Percentiles rank a stretch among this genome's conserved stretches.
Conservation (phyloP, 2,329 filamentous ascomycete genomes). For the Mariannaea elegans region DNA sequence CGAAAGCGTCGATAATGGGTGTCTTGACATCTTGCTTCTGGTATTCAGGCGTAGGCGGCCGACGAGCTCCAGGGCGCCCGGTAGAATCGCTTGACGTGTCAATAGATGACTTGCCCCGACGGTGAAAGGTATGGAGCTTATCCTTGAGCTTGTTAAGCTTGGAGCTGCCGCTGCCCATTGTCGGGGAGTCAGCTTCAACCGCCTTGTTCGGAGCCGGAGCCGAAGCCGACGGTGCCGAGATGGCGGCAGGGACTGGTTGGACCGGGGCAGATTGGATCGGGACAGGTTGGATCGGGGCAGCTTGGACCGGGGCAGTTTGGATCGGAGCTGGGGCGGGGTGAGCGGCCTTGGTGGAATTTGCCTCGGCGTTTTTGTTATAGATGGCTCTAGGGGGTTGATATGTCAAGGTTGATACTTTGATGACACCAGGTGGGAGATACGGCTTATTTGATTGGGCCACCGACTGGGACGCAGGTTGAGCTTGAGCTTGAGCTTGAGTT, state of each 20-base stretch:
- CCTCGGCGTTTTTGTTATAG: constrained; percentile 15
- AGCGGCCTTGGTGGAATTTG: constrained; percentile 23
- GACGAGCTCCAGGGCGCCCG: constrained; percentile 39
- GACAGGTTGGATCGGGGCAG: constrained; percentile 34
- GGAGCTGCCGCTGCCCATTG: constrained; percentile 47
- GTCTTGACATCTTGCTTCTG: constrained; percentile 53
- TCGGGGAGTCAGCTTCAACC: constrained; percentile 33
- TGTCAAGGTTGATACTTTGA: constrained; percentile 29
- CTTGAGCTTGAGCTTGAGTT: background rate
- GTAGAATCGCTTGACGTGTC: constrained; percentile 33
- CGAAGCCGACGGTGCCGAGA: constrained; percentile 12
- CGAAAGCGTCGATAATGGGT: constrained; percentile 46
- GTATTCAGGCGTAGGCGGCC: constrained; percentile 61
- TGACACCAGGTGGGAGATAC: constrained; percentile 27
- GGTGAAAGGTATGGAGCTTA: constrained; percentile 39
- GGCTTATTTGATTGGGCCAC: constrained; percentile 23
- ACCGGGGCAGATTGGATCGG: constrained; percentile 36
- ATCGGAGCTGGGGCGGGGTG: constrained; percentile 8
- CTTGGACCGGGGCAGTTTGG: too few relatives aligned
- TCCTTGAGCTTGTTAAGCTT: constrained; percentile 45
- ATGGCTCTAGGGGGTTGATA: constrained; percentile 21
- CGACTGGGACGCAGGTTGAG: constrained; percentile 1
- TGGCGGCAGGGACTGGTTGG: background rate
- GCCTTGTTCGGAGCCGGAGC: constrained; percentile 25
- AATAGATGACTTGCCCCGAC: constrained; percentile 35